Conservation (phyloP, 768 basidiomycete species). For the Naganishia antarctica region DNA sequence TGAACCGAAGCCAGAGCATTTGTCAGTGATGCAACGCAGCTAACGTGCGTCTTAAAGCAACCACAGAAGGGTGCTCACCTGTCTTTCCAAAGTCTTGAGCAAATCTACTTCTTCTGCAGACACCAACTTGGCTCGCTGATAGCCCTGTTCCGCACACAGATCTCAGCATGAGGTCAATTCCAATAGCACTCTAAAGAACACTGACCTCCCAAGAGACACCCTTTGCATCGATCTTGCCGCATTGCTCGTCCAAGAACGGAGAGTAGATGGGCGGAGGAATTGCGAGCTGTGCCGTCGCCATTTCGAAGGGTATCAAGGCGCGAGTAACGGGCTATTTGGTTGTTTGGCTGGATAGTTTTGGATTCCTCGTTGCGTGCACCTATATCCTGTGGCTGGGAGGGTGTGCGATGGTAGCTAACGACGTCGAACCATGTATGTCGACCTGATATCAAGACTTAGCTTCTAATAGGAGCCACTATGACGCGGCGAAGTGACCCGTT, state of each 20-base stretch:
- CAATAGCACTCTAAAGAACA: not conserved
- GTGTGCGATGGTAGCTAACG: too few relatives aligned
- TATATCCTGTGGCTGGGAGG: not conserved
- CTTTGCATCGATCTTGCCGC: conserved; percentile 80
- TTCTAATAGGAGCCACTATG: not conserved
- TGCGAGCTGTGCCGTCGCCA: conserved; percentile 28
- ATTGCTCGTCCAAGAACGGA: conserved; percentile 76
- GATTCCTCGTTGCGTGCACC: not conserved
- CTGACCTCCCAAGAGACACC: conserved; percentile 93
- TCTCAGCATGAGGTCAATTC: not conserved
- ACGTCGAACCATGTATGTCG: too few relatives aligned
- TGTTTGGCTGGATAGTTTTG: not conserved
- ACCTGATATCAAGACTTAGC: not conserved
- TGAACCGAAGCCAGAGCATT: not conserved
- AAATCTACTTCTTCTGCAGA: conserved; percentile 77
- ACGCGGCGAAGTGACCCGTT: not conserved
- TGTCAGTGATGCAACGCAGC: too few relatives aligned
- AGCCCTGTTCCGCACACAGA: conserved; percentile 59
- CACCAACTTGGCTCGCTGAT: conserved; percentile 87
- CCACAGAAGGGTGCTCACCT: conserved; percentile 54
- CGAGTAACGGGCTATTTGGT: not conserved
- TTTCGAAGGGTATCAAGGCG: not conserved
- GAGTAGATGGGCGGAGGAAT: conserved; percentile 49
- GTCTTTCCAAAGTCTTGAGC: conserved; percentile 83
- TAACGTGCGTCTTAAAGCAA: too few relatives aligned